phyloP scores from a whole-genome alignment of 352 stramenopile species.

The Peronospora tabacina region DNA sequence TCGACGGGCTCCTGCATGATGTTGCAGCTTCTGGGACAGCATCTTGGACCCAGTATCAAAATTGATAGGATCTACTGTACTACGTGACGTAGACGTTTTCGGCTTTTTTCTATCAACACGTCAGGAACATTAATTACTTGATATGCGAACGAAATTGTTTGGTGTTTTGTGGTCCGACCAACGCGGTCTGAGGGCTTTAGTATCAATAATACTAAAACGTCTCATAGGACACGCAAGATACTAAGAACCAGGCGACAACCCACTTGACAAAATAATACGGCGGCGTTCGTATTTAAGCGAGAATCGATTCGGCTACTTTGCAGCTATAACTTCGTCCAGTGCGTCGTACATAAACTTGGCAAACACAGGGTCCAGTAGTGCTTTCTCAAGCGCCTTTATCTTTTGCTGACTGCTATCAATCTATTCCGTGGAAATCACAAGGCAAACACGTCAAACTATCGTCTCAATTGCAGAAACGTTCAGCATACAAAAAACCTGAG shows the following conservation, averaged over 20 bases:
- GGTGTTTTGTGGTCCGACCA: too few relatives aligned
- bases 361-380: constrained; percentile 58
- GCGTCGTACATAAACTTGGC: constrained; percentile 73
- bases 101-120: background rate
- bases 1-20: constrained; percentile 22
- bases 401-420: constrained; percentile 57
- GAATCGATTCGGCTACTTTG: constrained; percentile 19
- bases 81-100: background rate
- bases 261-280: background rate
- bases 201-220: too few relatives aligned
- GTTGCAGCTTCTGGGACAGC: constrained; percentile 14
- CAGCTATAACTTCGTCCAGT: constrained; percentile 44
- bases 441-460: background rate
- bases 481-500: constrained; percentile 37
- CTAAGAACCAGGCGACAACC: background rate
- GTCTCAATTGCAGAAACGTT: background rate
- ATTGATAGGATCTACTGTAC: background rate
- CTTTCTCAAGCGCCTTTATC: constrained; percentile 72
- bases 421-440: constrained; percentile 24
- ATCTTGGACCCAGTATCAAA: constrained; percentile 18
- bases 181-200: too few relatives aligned
- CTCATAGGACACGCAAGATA: too few relatives aligned
- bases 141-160: too few relatives aligned
- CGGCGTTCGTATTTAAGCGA: background rate
- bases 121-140: background rate